A percentile compares a stretch with the other conserved stretches of the same genome.
Evolutionary conservation across 2,329 filamentous ascomycete species (phyloP).

Genomic region (Fusarium metavorans): DNA sequence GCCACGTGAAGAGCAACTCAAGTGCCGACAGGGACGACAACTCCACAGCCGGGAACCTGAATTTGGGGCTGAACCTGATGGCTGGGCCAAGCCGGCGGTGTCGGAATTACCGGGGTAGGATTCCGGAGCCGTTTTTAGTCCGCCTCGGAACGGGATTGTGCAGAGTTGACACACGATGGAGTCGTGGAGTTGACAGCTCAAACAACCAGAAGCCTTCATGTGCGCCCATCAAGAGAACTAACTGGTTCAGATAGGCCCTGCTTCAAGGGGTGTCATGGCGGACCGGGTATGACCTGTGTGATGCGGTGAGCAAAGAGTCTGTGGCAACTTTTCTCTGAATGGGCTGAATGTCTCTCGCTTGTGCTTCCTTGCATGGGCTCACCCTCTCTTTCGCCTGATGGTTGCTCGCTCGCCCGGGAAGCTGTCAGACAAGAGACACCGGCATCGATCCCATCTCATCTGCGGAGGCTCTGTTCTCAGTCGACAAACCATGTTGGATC

Average conservation of each 20-base stretch:
- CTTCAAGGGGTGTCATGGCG: constrained; percentile 7
- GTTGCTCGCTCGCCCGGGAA: background rate
- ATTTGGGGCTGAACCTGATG: background rate
- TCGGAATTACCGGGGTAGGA: background rate
- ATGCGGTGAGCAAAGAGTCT: constrained; percentile 31
- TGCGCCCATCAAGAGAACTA: constrained; percentile 7
- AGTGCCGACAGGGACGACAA: background rate
- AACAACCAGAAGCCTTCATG: constrained; percentile 23
- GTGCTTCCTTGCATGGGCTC: constrained; percentile 25
- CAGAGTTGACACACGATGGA: background rate
- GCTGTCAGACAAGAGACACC: background rate
- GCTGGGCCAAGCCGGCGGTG: constrained; percentile 2
- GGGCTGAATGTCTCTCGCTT: constrained; percentile 27
- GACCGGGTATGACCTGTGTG: constrained; percentile 25
- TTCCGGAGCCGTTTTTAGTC: background rate
- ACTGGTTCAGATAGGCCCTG: constrained; percentile 14
- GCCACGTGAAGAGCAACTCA: background rate
- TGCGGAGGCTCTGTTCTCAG: constrained; percentile 39
- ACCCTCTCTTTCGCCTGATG: background rate
- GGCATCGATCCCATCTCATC: constrained; percentile 18
- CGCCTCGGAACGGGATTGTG: background rate
- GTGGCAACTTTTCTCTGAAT: background rate
- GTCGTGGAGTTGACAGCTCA: constrained; percentile 13
- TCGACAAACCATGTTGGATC: constrained; percentile 2
- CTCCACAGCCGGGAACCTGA: background rate